phyloP scores from a whole-genome alignment of 225 moss, liverwort and hornwort genomes.

The Ulota crispa region DNA sequence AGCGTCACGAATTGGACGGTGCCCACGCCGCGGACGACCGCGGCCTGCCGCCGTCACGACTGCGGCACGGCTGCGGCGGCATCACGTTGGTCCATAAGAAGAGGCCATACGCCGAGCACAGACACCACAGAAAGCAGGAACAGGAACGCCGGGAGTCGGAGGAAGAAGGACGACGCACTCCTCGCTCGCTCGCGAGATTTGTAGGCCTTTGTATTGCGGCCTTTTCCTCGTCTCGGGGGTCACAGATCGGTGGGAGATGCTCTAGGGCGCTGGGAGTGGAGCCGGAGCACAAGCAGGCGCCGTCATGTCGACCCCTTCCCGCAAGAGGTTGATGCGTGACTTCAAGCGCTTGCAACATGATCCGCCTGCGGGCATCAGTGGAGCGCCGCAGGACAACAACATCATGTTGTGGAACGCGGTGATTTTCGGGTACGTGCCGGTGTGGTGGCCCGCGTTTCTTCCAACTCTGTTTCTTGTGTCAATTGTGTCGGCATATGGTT shows the following conservation, averaged over 20 bases:
- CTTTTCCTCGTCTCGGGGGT: background rate
- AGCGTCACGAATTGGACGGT: background rate
- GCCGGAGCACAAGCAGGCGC: background rate
- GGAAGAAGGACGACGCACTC: background rate
- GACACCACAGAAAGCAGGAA: background rate
- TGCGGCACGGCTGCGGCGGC: background rate
- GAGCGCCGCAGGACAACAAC: slow-evolving; percentile 98
- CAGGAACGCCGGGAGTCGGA: too few relatives aligned
- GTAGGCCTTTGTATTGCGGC: background rate
- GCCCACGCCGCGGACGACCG: background rate
- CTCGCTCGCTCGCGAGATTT: background rate
- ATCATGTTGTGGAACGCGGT: slow-evolving; percentile 99
- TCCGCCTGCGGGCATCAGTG: slow-evolving; percentile 96
- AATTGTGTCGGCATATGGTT: background rate
- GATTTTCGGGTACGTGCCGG: slow-evolving; percentile 76
- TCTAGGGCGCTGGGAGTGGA: background rate
- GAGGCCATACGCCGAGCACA: too few relatives aligned
- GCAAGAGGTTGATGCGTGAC: slow-evolving; percentile 99
- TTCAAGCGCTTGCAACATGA: slow-evolving; percentile 99
- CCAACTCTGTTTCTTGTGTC: background rate
- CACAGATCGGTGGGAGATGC: slow-evolving; percentile 6
- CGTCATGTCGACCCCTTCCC: slow-evolving; percentile 92
- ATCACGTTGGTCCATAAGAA: background rate
- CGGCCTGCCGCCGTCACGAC: background rate
- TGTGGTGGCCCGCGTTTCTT: background rate